These are phyloP conservation scores for Thraustotheca clavata DNA, from an alignment of 352 stramenopile genomes.

Conservation along the genomic window DNA sequence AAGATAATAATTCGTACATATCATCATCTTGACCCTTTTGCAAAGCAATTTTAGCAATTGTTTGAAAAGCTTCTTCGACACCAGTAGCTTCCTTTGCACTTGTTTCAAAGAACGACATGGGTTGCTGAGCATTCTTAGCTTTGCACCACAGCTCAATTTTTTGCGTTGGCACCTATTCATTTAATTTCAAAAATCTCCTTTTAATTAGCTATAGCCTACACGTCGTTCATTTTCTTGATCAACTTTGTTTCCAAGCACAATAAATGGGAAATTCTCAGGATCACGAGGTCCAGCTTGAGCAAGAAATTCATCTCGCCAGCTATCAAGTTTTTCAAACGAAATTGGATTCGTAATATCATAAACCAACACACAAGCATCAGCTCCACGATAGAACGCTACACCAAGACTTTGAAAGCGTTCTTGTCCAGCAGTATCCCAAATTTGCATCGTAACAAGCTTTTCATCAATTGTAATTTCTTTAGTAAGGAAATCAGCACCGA, in stretches of 20 bases:
- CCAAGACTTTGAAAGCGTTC: conserved; percentile 98
- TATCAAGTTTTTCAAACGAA: conserved; percentile 97
- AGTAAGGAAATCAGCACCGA: conserved; percentile 98
- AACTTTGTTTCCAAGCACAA: conserved; percentile 98
- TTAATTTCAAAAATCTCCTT: not conserved
- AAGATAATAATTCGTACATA: conserved; percentile 35
- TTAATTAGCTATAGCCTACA: conserved; percentile 15
- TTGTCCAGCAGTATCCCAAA: conserved; percentile 99
- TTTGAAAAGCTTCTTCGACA: conserved; percentile 95
- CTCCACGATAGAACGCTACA: conserved; percentile 97
- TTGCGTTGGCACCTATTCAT: conserved; percentile 53
- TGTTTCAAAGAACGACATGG: conserved; percentile 96
- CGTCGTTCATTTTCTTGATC: conserved; percentile 88
- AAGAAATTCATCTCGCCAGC: conserved; percentile 97
- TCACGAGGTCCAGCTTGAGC: conserved; percentile 85
- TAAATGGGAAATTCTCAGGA: conserved; percentile 94
- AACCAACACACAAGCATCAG: conserved; percentile 96
- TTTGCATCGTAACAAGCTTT: conserved; percentile 95
- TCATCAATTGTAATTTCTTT: conserved; percentile 96
- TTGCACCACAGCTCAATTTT: conserved; percentile 92
- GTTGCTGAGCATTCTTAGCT: conserved; percentile 71
- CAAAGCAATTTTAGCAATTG: conserved; percentile 84
- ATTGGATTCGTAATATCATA: conserved; percentile 99
- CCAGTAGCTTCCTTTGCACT: conserved; percentile 96
- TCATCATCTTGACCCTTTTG: conserved; percentile 81